Conservation (phyloP, 2,329 filamentous ascomycete species). For the Xylaria sp. region DNA sequence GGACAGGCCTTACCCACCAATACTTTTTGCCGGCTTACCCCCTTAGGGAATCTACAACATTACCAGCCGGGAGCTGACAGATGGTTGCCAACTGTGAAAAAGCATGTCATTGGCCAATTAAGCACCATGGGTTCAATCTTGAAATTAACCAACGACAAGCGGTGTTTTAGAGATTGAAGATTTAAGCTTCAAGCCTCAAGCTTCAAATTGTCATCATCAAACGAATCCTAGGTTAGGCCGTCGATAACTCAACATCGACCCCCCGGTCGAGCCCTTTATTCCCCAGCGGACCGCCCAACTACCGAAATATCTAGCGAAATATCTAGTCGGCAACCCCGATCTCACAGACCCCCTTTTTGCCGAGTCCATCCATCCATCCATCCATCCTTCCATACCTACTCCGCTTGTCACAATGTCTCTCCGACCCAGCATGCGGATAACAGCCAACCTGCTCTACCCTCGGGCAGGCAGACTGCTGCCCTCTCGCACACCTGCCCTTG, state of each 20-base stretch:
- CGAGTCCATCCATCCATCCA: neutral
- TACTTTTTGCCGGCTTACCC: conserved; percentile 16
- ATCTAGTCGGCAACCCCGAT: neutral
- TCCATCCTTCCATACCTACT: neutral
- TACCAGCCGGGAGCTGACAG: conserved; percentile 6
- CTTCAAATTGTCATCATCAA: conserved; percentile 1
- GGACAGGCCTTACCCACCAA: neutral
- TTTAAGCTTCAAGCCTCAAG: conserved; percentile 16
- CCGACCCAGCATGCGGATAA: conserved; percentile 41
- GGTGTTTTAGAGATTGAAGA: conserved; percentile 1
- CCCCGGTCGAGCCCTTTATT: conserved; percentile 4
- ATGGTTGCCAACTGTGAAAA: neutral
- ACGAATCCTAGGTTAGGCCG: neutral
- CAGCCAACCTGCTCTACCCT: conserved; percentile 40
- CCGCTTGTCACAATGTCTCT: conserved; percentile 40
- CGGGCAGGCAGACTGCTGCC: conserved; percentile 4
- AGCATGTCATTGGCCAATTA: conserved; percentile 30
- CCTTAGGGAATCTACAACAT: conserved; percentile 11
- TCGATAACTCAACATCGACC: conserved; percentile 5
- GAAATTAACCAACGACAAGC: conserved; percentile 13
- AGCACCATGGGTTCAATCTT: neutral
- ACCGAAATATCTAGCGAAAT: neutral
- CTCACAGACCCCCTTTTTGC: neutral
- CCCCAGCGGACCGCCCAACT: conserved; percentile 8
- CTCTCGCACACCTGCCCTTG: conserved; percentile 14